phyloP scores from a whole-genome alignment of 2,329 filamentous ascomycete genomes.

The Torrubiellomyces zombiae region DNA sequence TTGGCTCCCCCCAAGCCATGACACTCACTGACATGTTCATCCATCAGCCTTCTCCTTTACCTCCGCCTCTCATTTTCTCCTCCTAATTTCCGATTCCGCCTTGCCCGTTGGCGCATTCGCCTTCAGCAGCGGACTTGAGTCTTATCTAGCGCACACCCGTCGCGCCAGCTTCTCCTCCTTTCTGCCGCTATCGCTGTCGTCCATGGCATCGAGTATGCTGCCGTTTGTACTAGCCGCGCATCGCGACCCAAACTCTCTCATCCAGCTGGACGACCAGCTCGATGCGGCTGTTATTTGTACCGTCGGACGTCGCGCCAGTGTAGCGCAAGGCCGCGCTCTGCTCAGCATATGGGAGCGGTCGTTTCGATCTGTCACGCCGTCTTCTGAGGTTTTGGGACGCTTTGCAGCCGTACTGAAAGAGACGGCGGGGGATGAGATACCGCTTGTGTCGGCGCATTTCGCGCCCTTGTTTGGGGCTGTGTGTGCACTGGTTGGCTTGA shows the following conservation, averaged over 20 bases:
- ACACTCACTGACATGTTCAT: too few species aligned
- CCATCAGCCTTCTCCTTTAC: too few species aligned
- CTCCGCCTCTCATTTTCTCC: slow-evolving; percentile 42
- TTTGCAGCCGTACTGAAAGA: slow-evolving; percentile 20
- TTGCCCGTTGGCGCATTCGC: slow-evolving; percentile 76
- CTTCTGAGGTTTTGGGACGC: slow-evolving; percentile 12
- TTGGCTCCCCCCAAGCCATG: too few species aligned
- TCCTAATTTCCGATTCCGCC: slow-evolving; percentile 66
- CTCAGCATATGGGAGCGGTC: slow-evolving; percentile 62
- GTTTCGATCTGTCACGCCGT: slow-evolving; percentile 27
- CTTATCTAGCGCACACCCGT: slow-evolving; percentile 54
- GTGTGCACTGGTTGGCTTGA: slow-evolving; percentile 42
- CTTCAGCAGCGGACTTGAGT: slow-evolving; percentile 70
- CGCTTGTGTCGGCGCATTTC: slow-evolving; percentile 44
- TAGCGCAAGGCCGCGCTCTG: slow-evolving; percentile 60
- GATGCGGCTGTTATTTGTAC: slow-evolving; percentile 65
- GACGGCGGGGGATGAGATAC: slow-evolving; percentile 14
- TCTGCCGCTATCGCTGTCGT: slow-evolving; percentile 51
- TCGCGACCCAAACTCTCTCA: slow-evolving; percentile 31
- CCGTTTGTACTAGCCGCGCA: slow-evolving; percentile 60
- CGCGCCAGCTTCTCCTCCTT: slow-evolving; percentile 42
- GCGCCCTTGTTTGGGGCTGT: slow-evolving; percentile 56
- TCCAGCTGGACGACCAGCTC: slow-evolving; percentile 52
- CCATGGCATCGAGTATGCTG: slow-evolving; percentile 54
- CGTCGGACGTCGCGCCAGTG: slow-evolving; percentile 60